Conservation (phyloP, 2,329 filamentous ascomycete species). For the Cytospora piceae region DNA sequence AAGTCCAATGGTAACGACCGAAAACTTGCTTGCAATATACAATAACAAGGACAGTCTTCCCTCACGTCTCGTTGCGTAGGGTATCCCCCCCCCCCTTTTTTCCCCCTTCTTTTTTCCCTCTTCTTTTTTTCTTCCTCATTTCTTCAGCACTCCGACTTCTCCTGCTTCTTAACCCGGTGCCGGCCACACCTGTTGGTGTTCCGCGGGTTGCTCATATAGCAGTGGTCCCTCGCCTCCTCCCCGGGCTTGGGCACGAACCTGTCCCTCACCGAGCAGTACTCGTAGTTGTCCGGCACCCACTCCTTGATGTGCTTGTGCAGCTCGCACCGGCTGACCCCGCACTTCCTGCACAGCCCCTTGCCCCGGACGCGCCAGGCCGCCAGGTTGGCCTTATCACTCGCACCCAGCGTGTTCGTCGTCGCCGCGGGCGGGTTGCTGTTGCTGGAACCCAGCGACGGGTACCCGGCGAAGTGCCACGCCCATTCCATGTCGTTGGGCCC, state of each 20-base stretch:
- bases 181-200: conserved; percentile 62
- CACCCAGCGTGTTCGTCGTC: conserved; percentile 19
- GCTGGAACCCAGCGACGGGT: conserved; percentile 33
- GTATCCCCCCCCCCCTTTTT: no score
- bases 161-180: conserved; percentile 46
- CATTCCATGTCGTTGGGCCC: conserved; percentile 68
- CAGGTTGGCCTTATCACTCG: conserved; percentile 39
- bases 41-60: neutral
- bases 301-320: conserved; percentile 64
- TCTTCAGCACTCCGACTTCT: conserved; percentile 24
- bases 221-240: conserved; percentile 53
- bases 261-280: conserved; percentile 65
- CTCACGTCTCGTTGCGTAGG: neutral
- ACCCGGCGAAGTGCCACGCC: conserved; percentile 63
- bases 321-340: conserved; percentile 63
- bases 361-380: conserved; percentile 57
- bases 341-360: conserved; percentile 66
- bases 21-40: neutral
- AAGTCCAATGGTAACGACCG: neutral
- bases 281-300: conserved; percentile 60
- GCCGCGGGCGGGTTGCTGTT: conserved; percentile 18
- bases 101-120: neutral
- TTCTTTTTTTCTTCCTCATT: neutral
- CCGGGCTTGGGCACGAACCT: conserved; percentile 57
- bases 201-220: conserved; percentile 63